Evolutionary conservation across 2,329 filamentous ascomycete genomes (phyloP), one percentile per base, ranked within the genome.

Genomic region (Sporothrix dimorphospora): DNA sequence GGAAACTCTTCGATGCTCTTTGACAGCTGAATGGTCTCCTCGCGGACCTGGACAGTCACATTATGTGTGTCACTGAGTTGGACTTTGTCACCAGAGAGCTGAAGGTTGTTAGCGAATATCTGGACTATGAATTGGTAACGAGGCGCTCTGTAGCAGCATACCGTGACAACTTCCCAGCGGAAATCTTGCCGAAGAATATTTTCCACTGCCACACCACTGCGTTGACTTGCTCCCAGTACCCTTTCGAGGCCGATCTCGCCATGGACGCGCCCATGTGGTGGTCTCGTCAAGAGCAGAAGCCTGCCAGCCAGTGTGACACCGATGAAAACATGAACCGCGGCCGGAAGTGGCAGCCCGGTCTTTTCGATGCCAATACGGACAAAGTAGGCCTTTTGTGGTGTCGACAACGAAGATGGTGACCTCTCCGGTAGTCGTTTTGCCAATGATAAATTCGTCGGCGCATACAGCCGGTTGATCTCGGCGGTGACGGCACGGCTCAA

Each of bases 351-450:
- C 3, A 68, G 19, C 1, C 45, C 67, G 1, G 51, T 14, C 27
- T 73, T 70, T 11, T 63, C 61, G 12, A 68, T 72, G 16, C 51
- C 65, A 40, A 72, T 66, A 8, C 53, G 40, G 40, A 72, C 49
- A 38, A 72, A 72, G 49, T 72, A 68, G 3, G 27, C 45, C 12
- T 45, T 66, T 21, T 21, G 21, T 1, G 55, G 24, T 7, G n/a
- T n/a, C 4, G 19, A 38, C 27, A 4, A 5, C 3, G 16, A 34
- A 3, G 55, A n/a, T n/a, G 11, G 12, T 19, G 55, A 59, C 14
- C 3, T 12, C 30, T 34, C 6, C 5, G 1, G 69, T 16, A 1
- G 9, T 9, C 5, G 30, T 14, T 30, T 38, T 24, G 42, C 38
- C 6, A 40, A 14, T 19, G 40, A 19, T 2, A 6, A 27, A 3